Percentiles rank a stretch among this genome's conserved stretches.
These are phyloP conservation scores for Saccharomycopsis synnaedendra DNA, from an alignment of 805 yeast species.

Conservation along the genomic window DNA sequence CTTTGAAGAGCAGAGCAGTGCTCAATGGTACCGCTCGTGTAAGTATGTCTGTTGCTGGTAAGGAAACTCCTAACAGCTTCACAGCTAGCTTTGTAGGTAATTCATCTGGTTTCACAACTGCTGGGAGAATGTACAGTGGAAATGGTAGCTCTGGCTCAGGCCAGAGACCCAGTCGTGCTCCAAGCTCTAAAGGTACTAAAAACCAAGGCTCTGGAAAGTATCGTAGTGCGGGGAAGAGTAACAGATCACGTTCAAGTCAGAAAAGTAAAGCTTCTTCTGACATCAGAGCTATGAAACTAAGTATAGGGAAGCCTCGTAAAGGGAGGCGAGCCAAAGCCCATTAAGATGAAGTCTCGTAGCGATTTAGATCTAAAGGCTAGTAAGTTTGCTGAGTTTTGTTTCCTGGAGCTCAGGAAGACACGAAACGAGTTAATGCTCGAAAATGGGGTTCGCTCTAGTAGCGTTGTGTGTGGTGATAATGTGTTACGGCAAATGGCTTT, in stretches of 20 bases:
- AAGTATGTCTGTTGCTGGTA: constrained; percentile 25
- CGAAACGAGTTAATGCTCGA: constrained; percentile 33
- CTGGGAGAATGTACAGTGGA: not conserved
- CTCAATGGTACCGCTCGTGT: constrained; percentile 34
- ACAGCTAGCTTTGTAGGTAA: constrained; percentile 15
- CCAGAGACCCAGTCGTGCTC: not conserved
- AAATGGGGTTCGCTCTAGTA: constrained; percentile 25
- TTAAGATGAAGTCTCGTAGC: too few relatives aligned
- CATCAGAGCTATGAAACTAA: too few relatives aligned
- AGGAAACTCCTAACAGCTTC: constrained; percentile 17
- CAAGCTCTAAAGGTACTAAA: not conserved
- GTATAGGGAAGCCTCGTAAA: too few relatives aligned
- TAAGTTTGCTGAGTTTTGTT: constrained; percentile 23
- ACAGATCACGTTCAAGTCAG: not conserved
- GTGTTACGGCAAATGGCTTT: constrained; percentile 44
- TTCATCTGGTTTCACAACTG: not conserved
- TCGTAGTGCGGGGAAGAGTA: not conserved
- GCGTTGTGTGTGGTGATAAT: constrained; percentile 26
- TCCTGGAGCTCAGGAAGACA: constrained; percentile 26
- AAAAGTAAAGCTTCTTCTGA: not conserved
- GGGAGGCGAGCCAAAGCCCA: too few relatives aligned
- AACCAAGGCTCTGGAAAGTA: not conserved
- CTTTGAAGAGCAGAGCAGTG: constrained; percentile 42
- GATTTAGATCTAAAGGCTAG: too few relatives aligned
- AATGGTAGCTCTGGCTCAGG: not conserved